Conservation (phyloP, 257 asterid species). For the Jaltomata sinuosa region DNA sequence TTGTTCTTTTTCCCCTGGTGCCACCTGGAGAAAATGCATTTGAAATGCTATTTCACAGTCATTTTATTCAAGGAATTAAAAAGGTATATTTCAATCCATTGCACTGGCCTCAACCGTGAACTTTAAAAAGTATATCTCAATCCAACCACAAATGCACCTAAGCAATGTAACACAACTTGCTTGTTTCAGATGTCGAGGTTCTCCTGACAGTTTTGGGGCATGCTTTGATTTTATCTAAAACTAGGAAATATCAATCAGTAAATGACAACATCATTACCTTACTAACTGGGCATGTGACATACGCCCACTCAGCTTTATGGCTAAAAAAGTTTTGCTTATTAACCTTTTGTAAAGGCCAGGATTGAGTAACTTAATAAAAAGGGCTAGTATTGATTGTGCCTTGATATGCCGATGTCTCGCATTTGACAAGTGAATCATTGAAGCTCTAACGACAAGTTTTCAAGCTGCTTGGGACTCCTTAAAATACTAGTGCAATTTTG, state of each 20-base stretch:
- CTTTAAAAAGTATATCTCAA: background rate
- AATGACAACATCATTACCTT: background rate
- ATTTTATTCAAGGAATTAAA: background rate
- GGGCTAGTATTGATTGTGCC: background rate
- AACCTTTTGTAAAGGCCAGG: background rate
- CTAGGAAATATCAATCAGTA: background rate
- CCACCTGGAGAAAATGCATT: background rate
- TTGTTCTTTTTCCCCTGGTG: background rate
- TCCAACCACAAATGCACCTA: background rate
- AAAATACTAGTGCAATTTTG: background rate
- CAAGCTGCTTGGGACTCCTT: background rate
- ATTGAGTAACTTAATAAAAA: background rate
- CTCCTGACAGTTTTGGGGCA: background rate
- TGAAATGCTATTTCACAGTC: background rate
- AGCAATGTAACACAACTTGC: background rate
- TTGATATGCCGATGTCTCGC: background rate
- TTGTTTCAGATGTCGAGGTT: background rate
- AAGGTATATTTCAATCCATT: background rate
- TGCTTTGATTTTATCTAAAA: background rate
- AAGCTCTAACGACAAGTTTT: background rate
- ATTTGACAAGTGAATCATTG: background rate
- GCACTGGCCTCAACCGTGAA: background rate
- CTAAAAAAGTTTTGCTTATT: background rate
- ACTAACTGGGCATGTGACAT: background rate
- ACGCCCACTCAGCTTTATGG: background rate